Conservation (phyloP, 257 asterid species). For the Penstemon eatonii region DNA sequence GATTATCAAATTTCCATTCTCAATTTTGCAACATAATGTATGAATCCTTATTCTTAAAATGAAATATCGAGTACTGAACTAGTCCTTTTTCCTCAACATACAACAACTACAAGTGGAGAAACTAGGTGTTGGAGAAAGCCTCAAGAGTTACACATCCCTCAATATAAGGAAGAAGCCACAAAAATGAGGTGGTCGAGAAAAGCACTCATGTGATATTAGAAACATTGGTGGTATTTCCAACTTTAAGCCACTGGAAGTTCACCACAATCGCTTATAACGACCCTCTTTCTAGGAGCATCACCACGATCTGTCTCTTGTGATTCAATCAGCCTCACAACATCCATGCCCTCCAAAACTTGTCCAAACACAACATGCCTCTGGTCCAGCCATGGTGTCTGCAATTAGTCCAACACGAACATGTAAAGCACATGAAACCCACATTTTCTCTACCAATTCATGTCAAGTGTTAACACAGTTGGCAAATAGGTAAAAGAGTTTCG, state of each 20-base stretch:
- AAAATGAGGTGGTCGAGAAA: constrained; percentile 25
- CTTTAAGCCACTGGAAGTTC: constrained; percentile 72
- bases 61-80: constrained; percentile 14
- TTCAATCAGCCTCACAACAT: constrained; percentile 65
- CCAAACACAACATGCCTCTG: constrained; percentile 90
- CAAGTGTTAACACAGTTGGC: no score
- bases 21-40: no score
- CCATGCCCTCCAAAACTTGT: constrained; percentile 97
- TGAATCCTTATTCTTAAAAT: no score
- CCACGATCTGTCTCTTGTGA: constrained; percentile 90
- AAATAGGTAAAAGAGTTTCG: no score
- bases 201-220: constrained; percentile 11
- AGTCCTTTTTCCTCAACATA: constrained; percentile 26
- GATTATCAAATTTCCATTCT: no score
- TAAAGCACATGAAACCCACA: background rate
- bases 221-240: background rate
- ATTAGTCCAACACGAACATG: constrained; percentile 23
- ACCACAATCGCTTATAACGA: constrained; percentile 81
- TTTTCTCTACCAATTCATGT: no score
- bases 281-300: constrained; percentile 81
- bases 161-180: constrained; percentile 27
- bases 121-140: constrained; percentile 21
- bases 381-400: constrained; percentile 95
- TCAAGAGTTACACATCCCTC: constrained; percentile 30
- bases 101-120: constrained; percentile 17